phyloP scores from a whole-genome alignment of 495 filamentous ascomycete genomes.

The Neurospora sp. region DNA sequence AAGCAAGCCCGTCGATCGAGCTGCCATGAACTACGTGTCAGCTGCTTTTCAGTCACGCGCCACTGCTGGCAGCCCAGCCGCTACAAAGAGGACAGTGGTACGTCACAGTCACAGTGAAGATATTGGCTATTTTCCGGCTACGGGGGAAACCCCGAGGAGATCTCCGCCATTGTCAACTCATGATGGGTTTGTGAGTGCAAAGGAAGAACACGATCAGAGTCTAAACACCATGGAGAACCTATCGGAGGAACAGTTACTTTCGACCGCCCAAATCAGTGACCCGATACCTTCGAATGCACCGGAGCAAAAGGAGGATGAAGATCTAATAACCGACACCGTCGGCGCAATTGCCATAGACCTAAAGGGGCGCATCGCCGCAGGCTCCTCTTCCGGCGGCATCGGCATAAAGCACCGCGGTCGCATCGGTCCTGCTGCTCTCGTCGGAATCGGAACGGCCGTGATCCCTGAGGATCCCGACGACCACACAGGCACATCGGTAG shows the following conservation, averaged over 20 bases:
- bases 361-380: slow-evolving; percentile 81
- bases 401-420: slow-evolving; percentile 94
- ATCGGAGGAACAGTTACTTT: not conserved
- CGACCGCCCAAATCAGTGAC: not conserved
- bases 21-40: slow-evolving; percentile 3
- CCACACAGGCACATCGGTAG: slow-evolving; percentile 51
- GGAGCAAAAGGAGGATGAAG: slow-evolving; percentile 21
- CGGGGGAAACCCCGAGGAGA: not conserved
- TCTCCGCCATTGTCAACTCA: slow-evolving; percentile 5
- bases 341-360: slow-evolving; percentile 87
- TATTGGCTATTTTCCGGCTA: not conserved
- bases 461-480: slow-evolving; percentile 55
- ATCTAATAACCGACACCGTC: slow-evolving; percentile 79
- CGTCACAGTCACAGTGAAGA: slow-evolving; percentile 13
- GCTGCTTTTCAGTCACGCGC: slow-evolving; percentile 11
- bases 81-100: slow-evolving; percentile 6
- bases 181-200: slow-evolving; percentile 14
- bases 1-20: slow-evolving; percentile 2
- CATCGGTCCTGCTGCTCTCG: slow-evolving; percentile 82
- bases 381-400: slow-evolving; percentile 97
- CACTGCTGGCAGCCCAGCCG: not conserved
- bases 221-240: not conserved
- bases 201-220: not conserved
- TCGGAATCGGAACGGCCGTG: slow-evolving; percentile 81
- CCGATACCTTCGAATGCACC: not conserved